Percentiles rank a stretch among this genome's conserved stretches.
Conservation (phyloP, 352 stramenopile species). For the Chrysophaeum taylorii region DNA sequence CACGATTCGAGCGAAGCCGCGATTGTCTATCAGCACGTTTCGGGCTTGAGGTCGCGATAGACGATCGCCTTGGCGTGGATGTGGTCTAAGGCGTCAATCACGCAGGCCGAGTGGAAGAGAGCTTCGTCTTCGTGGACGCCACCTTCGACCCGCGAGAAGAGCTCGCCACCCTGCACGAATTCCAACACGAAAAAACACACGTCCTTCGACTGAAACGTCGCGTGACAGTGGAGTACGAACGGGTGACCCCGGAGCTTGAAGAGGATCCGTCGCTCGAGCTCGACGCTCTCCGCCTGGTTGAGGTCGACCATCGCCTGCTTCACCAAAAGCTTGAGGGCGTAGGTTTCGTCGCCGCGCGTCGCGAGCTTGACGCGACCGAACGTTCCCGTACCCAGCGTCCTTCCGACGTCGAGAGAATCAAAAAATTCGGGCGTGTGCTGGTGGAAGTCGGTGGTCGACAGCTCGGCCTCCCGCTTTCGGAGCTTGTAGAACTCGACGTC, state of each 20-base stretch:
- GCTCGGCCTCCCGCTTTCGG: too few relatives aligned
- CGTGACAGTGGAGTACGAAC: conserved; percentile 15
- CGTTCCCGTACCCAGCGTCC: conserved; percentile 12
- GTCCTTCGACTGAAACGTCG: conserved; percentile 18
- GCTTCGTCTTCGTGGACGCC: conserved; percentile 28
- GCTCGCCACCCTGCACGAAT: conserved; percentile 16
- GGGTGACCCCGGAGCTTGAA: conserved; percentile 41
- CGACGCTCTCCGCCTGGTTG: conserved; percentile 69
- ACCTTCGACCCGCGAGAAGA: neutral
- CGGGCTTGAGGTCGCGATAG: conserved; percentile 74
- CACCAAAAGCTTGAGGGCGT: conserved; percentile 71
- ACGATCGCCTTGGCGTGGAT: conserved; percentile 66
- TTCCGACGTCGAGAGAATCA: too few relatives aligned
- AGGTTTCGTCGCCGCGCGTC: conserved; percentile 44
- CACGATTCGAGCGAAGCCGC: conserved; percentile 69
- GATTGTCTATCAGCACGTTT: conserved; percentile 75
- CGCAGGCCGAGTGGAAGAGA: conserved; percentile 37
- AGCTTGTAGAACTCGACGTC: too few relatives aligned
- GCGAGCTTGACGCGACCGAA: conserved; percentile 18
- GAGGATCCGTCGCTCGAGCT: conserved; percentile 75
- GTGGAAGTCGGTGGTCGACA: too few relatives aligned
- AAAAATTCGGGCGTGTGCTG: too few relatives aligned
- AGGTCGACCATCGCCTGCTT: conserved; percentile 64
- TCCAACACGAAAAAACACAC: conserved; percentile 2
- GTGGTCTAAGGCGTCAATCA: conserved; percentile 52